Base-by-base conservation (phyloP, 2,329 filamentous ascomycete species). In the Fusarium transvaalense region DNA sequence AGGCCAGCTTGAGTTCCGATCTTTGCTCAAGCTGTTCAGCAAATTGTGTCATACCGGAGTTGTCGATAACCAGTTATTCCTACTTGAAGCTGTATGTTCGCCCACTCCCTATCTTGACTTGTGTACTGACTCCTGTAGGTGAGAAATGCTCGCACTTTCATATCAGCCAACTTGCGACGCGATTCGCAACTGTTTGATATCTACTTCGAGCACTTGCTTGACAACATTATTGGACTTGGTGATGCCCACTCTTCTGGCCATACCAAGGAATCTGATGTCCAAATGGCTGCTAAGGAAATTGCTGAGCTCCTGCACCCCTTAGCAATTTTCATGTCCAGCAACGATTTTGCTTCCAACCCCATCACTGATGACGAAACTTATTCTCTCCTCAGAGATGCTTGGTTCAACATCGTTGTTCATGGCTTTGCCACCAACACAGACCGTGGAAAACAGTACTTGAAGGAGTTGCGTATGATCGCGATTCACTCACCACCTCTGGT, bases 341-440 rank as follows among this genome's bases (percentile, higher is more conserved):
- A 90, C 67, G 85, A 90, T 57, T 79, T 90, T 65, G 83, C 81
- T 23, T 80, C 82, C 21, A 79, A 82, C 42, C 82, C 79, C 34
- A 71, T 82, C 12, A 80, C 81, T 56, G 87, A 91, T 53, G 91
- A 94, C 52, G 89, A 95, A 61, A 88, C 89, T 10, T 86, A 92
- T 64, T 87, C 88, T 27, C 82, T 97, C 58, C 87, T 96, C 71
- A 90, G 95, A 53, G 94, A 99, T 83, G 93, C 93, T 7, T 99
- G 96, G 96, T 98, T 97, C 82, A 99, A 99, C 75, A 93, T 98
- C 66, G 92, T 94, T 23, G 92, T 97, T 1, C 96, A 99, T 77
- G 96, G 94, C 6, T 97, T 98, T 76, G 91, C 90, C 12, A 85
- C 91, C 13, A 86, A 87, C 17, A 95, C 93, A 0, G 86, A 90